These are phyloP conservation scores for Aureobasidium sp. DNA, from an alignment of 2,329 filamentous ascomycete species.

Conservation along the genomic window DNA sequence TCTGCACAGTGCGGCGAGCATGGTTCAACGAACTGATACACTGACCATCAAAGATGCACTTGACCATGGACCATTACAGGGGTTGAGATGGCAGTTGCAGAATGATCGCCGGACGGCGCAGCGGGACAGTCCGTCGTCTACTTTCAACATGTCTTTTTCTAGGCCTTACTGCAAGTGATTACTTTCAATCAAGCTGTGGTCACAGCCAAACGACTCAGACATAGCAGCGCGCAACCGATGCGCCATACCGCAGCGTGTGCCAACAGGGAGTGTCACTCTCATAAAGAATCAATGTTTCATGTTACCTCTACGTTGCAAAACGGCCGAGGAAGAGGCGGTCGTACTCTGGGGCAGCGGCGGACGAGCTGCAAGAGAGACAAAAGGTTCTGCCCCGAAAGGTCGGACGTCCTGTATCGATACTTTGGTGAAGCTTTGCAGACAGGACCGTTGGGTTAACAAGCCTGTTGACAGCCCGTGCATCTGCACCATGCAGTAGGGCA, in stretches of 20 bases:
- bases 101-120: slow-evolving; percentile 7
- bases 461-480: slow-evolving; percentile 1
- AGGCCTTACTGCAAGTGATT: slow-evolving; percentile 6
- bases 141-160: slow-evolving; percentile 5
- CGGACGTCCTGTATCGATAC: not conserved
- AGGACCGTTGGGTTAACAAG: not conserved
- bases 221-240: not conserved
- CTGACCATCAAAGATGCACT: slow-evolving; percentile 12
- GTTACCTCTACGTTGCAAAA: not conserved
- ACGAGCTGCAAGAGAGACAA: slow-evolving; percentile 8
- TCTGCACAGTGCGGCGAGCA: slow-evolving; percentile 9
- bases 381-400: not conserved
- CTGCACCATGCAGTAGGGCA: slow-evolving; percentile 2
- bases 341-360: not conserved
- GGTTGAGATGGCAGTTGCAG: slow-evolving; percentile 3
- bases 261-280: not conserved
- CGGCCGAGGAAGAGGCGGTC: slow-evolving; percentile 1
- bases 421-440: slow-evolving; percentile 3
- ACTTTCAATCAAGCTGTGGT: not conserved
- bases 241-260: slow-evolving; percentile 5
- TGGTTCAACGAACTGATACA: slow-evolving; percentile 12
- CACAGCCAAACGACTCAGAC: not conserved
- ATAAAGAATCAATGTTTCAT: slow-evolving; percentile 1
- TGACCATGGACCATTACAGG: slow-evolving; percentile 1
- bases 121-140: slow-evolving; percentile 12